Base-by-base conservation (phyloP, 768 basidiomycete genomes). In the Russula abietina region DNA sequence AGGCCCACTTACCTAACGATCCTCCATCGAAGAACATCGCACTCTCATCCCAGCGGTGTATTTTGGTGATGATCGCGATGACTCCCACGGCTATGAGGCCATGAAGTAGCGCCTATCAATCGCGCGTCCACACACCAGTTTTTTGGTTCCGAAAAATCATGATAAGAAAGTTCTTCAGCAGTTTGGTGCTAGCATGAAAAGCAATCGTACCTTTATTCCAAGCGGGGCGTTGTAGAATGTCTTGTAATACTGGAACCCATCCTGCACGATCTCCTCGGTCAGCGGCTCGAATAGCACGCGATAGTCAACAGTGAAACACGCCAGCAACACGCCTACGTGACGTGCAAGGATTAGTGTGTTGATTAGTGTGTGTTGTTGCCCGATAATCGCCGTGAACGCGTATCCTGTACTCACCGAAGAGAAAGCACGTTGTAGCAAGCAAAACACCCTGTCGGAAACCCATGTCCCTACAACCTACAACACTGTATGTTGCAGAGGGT, bases 21-120 rank as follows among this genome's bases (percentile, higher is more conserved):
- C 88, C 86, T 24, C 95, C 95, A 73, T 98, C 95, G 73, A 98
- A 98, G 78, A 91, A 94, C 76, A 95, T 81, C 9, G 95, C 95
- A 68, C 89, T 92, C 70, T 97, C 94, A 70, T 87, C 86, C 92
- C 93, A 97, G 65, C 79, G 82, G 73, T 89, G 80, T 61, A 97
- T 78, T 73, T 97, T 98, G 52, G 83, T 80, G 11, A 93, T 68
- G 55, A 93, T 78, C 11, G 87, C 88, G 28, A 87, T 68, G 39
- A 97, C 72, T 12, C 91, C 91, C 19, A 94, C 79, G 19, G 83
- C 88, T 51, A 92, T 81, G 74, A 95, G 85, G 36, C 85, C 88
- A 74, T 98, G 94, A 62, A 97, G 79, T 59, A 96, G 77, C 0
- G 91, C 93, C 92, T 95, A 57, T 51, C 28, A 30, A 30, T 30